A percentile compares a stretch with the other conserved stretches of the same genome.
phyloP scores from a whole-genome alignment of 305 asterid species.

The Fraxinus velutina region DNA sequence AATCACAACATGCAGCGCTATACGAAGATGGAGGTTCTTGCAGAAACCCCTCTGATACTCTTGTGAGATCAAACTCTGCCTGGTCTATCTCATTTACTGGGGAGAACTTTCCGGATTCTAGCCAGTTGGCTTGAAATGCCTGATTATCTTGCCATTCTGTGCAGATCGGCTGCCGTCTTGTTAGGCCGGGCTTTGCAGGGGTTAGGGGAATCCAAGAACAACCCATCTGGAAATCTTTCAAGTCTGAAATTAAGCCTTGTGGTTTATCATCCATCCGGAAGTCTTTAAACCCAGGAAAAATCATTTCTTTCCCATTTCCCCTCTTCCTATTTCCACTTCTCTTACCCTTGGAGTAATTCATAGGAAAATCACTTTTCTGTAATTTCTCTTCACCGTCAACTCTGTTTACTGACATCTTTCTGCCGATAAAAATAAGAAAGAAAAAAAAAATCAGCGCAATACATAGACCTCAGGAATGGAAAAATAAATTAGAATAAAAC shows the following conservation, averaged over 20 bases:
- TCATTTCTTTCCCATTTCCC: conserved; percentile 18
- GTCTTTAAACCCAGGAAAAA: conserved; percentile 35
- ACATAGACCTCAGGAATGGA: background rate
- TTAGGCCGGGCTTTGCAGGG: conserved; percentile 53
- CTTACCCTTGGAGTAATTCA: background rate
- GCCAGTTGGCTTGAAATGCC: conserved; percentile 21
- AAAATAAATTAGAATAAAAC: background rate
- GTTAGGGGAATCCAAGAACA: conserved; percentile 61
- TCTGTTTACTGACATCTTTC: conserved; percentile 25
- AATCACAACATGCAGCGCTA: conserved; percentile 2
- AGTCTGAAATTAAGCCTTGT: conserved; percentile 31
- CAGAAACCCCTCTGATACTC: background rate
- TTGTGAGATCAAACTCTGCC: conserved; percentile 12
- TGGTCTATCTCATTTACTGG: conserved; percentile 12
- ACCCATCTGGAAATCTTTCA: conserved; percentile 30
- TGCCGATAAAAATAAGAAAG: conserved; percentile 4
- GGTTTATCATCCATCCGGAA: conserved; percentile 46
- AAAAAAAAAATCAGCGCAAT: background rate
- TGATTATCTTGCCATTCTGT: conserved; percentile 27
- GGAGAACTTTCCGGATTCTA: conserved; percentile 18
- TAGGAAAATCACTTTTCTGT: background rate
- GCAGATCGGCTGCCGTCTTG: conserved; percentile 38
- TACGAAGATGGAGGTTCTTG: background rate
- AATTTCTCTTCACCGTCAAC: conserved; percentile 19
- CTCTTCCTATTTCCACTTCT: conserved; percentile 3